Base-by-base conservation (phyloP, 2,329 filamentous ascomycete species). In the Pseudocercospora crystallina region DNA sequence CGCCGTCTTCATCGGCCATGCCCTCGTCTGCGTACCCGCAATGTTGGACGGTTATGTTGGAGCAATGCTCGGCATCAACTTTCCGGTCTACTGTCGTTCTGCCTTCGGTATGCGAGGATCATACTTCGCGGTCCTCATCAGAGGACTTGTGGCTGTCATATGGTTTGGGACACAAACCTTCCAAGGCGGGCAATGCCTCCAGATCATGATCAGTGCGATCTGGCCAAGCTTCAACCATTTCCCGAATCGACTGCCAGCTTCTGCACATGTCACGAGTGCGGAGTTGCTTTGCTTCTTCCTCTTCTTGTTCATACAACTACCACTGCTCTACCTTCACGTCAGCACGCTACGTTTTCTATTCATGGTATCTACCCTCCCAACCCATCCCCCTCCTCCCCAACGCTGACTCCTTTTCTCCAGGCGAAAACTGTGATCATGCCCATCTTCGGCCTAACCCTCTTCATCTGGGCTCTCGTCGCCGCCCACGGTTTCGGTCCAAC, bases 391-490 rank as follows among this genome's bases (percentile, higher is more conserved):
- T n/a, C n/a, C n/a, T n/a, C n/a, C n/a, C n/a, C n/a, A n/a, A n/a
- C n/a, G n/a, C n/a, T n/a, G n/a, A n/a, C n/a, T n/a, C n/a, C n/a
- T n/a, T n/a, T n/a, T n/a, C n/a, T 7, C 20, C 7, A 26, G 20
- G 20, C 20, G 2, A 75, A 74, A 59, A 66, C 63, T 11, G 55
- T 73, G 10, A 65, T 74, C 34, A 69, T 83, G 11, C 82, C 83
- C 0, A 69, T 81, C 14, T 77, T 80, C 1, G 83, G 81, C 62
- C 74, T 86, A 51, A 80, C 79, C 2, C 83, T 83, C 15, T 73
- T 86, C 61, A 78, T 81, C 36, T 86, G 82, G 82, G 78, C 78
- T 3, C 76, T 85, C 51, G 75, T 78, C 2, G 69, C 73, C 3
- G 78, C 79, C 44, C 78, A 79, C 3, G 76, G 39, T 7, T 42